Conservation (phyloP, 768 basidiomycete genomes). For the Termitomyces sp. region DNA sequence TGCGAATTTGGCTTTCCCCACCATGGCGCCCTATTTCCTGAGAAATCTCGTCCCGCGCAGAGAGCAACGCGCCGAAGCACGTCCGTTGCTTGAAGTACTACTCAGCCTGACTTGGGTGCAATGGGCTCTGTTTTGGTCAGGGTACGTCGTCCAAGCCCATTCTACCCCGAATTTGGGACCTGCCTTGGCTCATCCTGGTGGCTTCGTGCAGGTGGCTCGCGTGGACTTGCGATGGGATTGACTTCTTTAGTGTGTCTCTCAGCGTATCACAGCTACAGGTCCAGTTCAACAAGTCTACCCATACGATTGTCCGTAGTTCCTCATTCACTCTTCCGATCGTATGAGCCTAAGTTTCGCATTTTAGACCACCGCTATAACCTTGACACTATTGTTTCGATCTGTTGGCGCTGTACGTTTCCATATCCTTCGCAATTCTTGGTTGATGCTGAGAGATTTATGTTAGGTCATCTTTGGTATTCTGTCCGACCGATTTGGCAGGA, state of each 20-base stretch:
- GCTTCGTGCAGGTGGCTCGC: slow-evolving; percentile 59
- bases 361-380: slow-evolving; percentile 79
- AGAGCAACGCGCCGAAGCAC: slow-evolving; percentile 32
- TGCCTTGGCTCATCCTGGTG: slow-evolving; percentile 6
- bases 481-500: slow-evolving; percentile 89
- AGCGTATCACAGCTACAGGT: slow-evolving; percentile 41
- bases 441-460: not conserved
- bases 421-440: slow-evolving; percentile 13
- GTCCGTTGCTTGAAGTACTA: slow-evolving; percentile 43
- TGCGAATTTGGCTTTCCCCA: not conserved
- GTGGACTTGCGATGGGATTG: slow-evolving; percentile 85
- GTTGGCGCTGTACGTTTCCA: slow-evolving; percentile 53
- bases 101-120: slow-evolving; percentile 44
- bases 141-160: slow-evolving; percentile 33
- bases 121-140: slow-evolving; percentile 56
- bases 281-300: slow-evolving; percentile 42
- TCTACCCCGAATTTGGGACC: not conserved
- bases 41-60: slow-evolving; percentile 43
- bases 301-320: slow-evolving; percentile 36
- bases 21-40: slow-evolving; percentile 48
- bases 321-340: not conserved
- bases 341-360: not conserved
- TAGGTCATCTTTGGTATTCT: slow-evolving; percentile 74
- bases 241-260: slow-evolving; percentile 79
- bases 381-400: slow-evolving; percentile 90